A percentile compares a stretch with the other conserved stretches of the same genome.
Evolutionary conservation across 208 protist species (phyloP).

Genomic region (Leishmania martiniquensis): DNA sequence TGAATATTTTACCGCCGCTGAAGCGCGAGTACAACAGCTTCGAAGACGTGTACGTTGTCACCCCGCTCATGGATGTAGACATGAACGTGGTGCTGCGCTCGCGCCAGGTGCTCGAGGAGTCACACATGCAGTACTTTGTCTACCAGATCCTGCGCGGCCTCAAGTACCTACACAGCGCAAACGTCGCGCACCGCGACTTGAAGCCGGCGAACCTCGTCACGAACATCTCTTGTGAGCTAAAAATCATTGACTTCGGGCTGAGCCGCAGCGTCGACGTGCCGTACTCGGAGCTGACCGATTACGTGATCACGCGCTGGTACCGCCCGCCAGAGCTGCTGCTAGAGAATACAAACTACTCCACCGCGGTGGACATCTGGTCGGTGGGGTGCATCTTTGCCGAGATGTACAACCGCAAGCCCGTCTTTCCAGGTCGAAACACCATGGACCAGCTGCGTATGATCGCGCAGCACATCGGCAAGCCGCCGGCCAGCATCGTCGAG

Average conservation of each 20-base stretch:
- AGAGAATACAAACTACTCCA: slow-evolving; percentile 87
- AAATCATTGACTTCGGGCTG: slow-evolving; percentile 94
- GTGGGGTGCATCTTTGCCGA: slow-evolving; percentile 97
- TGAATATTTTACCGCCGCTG: slow-evolving; percentile 93
- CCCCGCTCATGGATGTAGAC: slow-evolving; percentile 97
- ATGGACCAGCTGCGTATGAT: slow-evolving; percentile 95
- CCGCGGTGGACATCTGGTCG: slow-evolving; percentile 93
- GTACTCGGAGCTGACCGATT: slow-evolving; percentile 83
- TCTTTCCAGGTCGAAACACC: slow-evolving; percentile 91
- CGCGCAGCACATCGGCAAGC: slow-evolving; percentile 93
- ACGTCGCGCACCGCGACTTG: slow-evolving; percentile 91
- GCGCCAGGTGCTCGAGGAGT: slow-evolving; percentile 91
- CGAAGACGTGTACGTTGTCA: slow-evolving; percentile 97
- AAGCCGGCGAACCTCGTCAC: slow-evolving; percentile 93
- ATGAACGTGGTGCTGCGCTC: slow-evolving; percentile 94
- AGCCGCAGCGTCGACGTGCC: slow-evolving; percentile 85
- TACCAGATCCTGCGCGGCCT: slow-evolving; percentile 91
- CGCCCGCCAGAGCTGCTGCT: slow-evolving; percentile 94
- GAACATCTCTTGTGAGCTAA: slow-evolving; percentile 85
- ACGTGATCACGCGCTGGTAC: slow-evolving; percentile 97
- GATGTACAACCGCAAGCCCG: slow-evolving; percentile 93
- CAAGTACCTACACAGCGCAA: slow-evolving; percentile 90
- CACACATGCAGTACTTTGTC: slow-evolving; percentile 86
- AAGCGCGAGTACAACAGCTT: slow-evolving; percentile 88
- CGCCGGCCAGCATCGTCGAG: slow-evolving; percentile 88